Evolutionary conservation across 352 stramenopile species (phyloP), one percentile per base, ranked within the genome.

Genomic region (Peronospora farinosa): DNA sequence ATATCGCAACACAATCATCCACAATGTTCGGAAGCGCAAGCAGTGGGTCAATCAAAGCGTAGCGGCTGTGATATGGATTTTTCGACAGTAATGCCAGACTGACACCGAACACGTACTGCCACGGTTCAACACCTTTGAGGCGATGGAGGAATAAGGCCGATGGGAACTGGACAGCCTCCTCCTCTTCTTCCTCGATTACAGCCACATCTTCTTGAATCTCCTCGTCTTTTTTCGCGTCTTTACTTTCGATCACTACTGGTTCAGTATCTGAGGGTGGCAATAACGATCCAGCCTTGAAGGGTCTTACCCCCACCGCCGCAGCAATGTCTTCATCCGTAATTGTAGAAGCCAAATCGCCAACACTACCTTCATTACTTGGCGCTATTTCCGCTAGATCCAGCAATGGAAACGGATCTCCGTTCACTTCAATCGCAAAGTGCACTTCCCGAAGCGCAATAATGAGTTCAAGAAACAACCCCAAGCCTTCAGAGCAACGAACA

Each of bases 41-140:
- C 15, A 78, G 42, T 1, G 82, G 78, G 40, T 92, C 74, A 51
- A 92, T 88, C 37, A 89, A 54, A 21, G 79, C 82, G 37, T 84
- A 91, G 10, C 77, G 73, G 45, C 72, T 85, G 55, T 92, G 82
- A 37, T 86, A 89, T 31, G 82, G 74, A 47, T 88, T 90, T 49
- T 79, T 84, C 37, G 75, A 72, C 13, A 92, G 60, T n/a, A 84
- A 89, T 11, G 65, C 66, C 23, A 92, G 37, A 32, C 69, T 78
- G 21, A 92, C 70, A 17, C 77, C 81, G 39, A 92, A 92, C 3
- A 89, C 78, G 35, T 88, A 77, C 54, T 92, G 82, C 77, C 78
- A 92, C 30, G 78, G 81, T 46, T 90, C 86, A 50, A 90, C 86
- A 6, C 71, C 75, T 38, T 85, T 78, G 47, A 86, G 69, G 4